Conservation (phyloP, 2,329 filamentous ascomycete species). For the Sporothrix sp. region DNA sequence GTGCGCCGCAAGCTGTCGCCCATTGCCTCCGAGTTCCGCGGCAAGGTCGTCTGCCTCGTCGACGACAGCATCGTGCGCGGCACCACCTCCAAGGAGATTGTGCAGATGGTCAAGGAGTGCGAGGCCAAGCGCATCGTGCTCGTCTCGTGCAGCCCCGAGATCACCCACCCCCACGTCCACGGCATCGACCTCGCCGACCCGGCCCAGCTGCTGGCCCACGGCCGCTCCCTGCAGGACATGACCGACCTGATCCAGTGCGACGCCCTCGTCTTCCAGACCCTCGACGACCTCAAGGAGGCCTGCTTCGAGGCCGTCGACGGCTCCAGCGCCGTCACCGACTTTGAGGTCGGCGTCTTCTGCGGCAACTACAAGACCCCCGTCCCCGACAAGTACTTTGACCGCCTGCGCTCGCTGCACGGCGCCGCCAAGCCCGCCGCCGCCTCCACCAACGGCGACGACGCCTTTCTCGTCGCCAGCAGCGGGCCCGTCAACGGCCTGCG, state of each 20-base stretch:
- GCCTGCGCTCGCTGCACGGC: constrained; percentile 61
- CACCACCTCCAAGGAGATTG: constrained; percentile 59
- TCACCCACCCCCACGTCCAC: constrained; percentile 72
- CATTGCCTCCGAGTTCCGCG: constrained; percentile 76
- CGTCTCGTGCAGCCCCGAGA: constrained; percentile 78
- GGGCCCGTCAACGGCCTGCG: constrained; percentile 46
- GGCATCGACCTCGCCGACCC: constrained; percentile 38
- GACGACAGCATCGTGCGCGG: constrained; percentile 56
- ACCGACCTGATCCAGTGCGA: constrained; percentile 34
- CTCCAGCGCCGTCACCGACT: constrained; percentile 34
- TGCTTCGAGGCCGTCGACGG: constrained; percentile 61
- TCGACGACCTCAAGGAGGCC: constrained; percentile 69
- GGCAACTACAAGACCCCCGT: constrained; percentile 79
- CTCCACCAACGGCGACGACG: constrained; percentile 1
- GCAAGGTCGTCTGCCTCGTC: constrained; percentile 69
- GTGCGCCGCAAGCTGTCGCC: constrained; percentile 84
- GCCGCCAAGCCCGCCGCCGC: constrained; percentile 32
- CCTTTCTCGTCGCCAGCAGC: constrained; percentile 20
- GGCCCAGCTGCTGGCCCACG: constrained; percentile 18
- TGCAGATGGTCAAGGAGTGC: constrained; percentile 34
- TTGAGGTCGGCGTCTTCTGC: constrained; percentile 88
- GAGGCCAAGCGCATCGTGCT: constrained; percentile 32
- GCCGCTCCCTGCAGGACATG: constrained; percentile 31
- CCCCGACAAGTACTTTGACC: constrained; percentile 70
- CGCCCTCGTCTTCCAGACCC: constrained; percentile 47